Evolutionary conservation across 192 early-diverging fungal species (phyloP).

Genomic region (Coemansia sp.): DNA sequence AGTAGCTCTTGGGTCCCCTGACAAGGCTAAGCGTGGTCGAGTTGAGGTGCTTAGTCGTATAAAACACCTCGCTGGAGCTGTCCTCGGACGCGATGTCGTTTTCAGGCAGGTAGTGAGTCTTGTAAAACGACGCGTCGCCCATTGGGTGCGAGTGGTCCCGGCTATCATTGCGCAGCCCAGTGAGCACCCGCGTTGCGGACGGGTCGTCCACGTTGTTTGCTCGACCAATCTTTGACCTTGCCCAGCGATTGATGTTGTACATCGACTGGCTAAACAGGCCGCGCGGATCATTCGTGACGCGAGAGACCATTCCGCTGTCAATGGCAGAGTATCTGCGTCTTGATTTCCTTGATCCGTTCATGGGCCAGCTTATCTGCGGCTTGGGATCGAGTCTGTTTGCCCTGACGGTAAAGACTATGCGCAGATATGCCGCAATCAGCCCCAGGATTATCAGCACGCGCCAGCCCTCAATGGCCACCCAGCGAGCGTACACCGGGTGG

Average conservation of each 20-base stretch:
- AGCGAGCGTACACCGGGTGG: conserved; percentile 46
- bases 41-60: not conserved
- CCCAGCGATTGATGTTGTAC: conserved; percentile 40
- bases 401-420: conserved; percentile 3
- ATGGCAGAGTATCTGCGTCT: conserved; percentile 15
- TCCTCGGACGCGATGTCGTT: not conserved
- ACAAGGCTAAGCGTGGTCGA: not conserved
- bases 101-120: not conserved
- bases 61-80: not conserved
- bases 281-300: not conserved
- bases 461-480: conserved; percentile 47
- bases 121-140: not conserved
- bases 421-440: conserved; percentile 12
- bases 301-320: conserved; percentile 18
- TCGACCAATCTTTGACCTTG: conserved; percentile 27
- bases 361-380: conserved; percentile 5
- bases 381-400: not conserved
- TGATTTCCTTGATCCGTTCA: not conserved
- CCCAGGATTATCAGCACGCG: conserved; percentile 15
- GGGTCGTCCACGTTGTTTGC: conserved; percentile 13
- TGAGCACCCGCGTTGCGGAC: not conserved
- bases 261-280: conserved; percentile 46
- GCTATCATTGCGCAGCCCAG: not conserved
- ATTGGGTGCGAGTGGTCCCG: not conserved
- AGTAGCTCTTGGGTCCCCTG: conserved; percentile 14